Base-by-base conservation (phyloP, 202 grass and related monocot species). In the Carex sylvatica region DNA sequence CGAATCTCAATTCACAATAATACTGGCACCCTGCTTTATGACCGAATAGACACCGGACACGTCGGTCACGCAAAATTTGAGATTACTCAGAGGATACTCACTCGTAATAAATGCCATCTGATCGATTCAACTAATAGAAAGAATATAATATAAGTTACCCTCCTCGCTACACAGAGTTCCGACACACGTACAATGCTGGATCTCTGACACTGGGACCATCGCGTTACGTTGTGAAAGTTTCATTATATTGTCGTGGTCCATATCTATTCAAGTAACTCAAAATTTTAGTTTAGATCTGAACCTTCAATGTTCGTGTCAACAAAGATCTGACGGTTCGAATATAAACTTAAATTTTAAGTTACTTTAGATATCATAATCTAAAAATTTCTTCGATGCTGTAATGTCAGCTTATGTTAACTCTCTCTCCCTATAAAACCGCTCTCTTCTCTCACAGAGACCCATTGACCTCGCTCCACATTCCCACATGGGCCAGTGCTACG, bases 401-500 rank as follows among this genome's bases (percentile, higher is more conserved):
- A 42, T 71, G 67, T 71, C 67, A 71, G 67, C 67, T 46, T 46
- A 11, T 71, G 67, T 3, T 47, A 22, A n/a, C n/a, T n/a, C 67
- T 73, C 49, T 56, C 73, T 56, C 28, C 14, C 53, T 77, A 77
- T 77, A 77, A 74, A 84, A 64, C 15, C 30, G 24, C 36, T 84
- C 54, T 60, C 49, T 19, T 24, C 5, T 1, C 3, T 19, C 31
- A n/a, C 3, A 12, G 28, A 28, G 28, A 28, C 46, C 26, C 44
- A 42, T 54, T 56, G 18, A 31, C 69, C 62, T 38, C 65, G 15
- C 78, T 61, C 14, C 77, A 36, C 76, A 81, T 42, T 72, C 15
- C 74, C 53, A 10, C 47, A 98, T 99, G 97, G 97, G 97, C 28
- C 92, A 96, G 87, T 99, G 97, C 85, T 96, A 91, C 81, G 97